Evolutionary conservation across 2,329 filamentous ascomycete species (phyloP).

Genomic region (Paecilomyces variotii): DNA sequence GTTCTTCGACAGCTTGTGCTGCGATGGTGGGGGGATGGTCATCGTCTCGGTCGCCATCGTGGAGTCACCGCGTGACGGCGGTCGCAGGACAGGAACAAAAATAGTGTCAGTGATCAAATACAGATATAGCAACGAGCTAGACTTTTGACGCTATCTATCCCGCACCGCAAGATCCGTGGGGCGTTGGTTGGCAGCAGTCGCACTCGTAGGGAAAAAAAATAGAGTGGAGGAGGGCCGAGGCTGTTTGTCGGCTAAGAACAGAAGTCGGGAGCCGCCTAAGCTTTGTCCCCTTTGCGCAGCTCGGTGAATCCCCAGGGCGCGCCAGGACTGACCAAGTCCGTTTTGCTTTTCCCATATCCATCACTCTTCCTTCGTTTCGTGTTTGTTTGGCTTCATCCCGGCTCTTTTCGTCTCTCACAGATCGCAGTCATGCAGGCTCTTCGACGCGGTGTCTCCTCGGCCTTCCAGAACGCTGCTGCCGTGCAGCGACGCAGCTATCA

Average conservation of each 20-base stretch:
- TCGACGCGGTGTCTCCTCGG: constrained; percentile 63
- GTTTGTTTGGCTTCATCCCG: constrained; percentile 9
- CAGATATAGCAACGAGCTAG: not conserved
- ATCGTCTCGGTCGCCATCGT: constrained; percentile 56
- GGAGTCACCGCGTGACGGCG: constrained; percentile 11
- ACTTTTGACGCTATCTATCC: not conserved
- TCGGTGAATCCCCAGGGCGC: not conserved
- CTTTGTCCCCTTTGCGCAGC: constrained; percentile 1
- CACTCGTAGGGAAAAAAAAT: not conserved
- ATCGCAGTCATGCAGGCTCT: constrained; percentile 67
- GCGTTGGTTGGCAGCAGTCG: not conserved
- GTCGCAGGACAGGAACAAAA: constrained; percentile 1
- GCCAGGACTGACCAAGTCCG: not conserved
- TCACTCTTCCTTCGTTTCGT: constrained; percentile 7
- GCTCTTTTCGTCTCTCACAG: constrained; percentile 9
- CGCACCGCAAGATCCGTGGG: not conserved
- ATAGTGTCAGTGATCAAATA: not conserved
- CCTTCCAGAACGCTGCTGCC: constrained; percentile 54
- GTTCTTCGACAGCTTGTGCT: constrained; percentile 55
- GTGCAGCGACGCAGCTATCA: constrained; percentile 66
- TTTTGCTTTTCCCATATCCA: not conserved
- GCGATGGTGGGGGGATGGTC: constrained; percentile 48
- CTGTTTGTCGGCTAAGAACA: not conserved
- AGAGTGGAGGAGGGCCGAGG: not conserved
- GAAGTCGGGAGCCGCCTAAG: constrained; percentile 1